These are phyloP conservation scores for Hysterangium stoloniferum DNA, from an alignment of 768 basidiomycete species.

Conservation along the genomic window DNA sequence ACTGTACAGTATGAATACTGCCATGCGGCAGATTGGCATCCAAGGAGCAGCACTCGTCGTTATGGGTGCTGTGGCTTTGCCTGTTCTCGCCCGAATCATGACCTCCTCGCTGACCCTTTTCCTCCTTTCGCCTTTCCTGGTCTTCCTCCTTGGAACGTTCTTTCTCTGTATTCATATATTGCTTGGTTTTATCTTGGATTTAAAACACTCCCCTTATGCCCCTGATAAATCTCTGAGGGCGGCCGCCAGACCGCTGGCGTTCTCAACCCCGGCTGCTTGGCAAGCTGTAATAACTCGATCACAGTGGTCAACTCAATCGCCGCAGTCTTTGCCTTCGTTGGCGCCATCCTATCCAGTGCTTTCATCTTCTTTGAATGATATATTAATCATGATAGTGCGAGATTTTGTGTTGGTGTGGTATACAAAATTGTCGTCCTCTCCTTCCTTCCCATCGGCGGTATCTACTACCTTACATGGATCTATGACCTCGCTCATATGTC, in stretches of 20 bases:
- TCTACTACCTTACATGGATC: conserved; percentile 65
- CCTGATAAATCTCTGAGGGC: conserved; percentile 16
- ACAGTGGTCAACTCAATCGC: conserved; percentile 76
- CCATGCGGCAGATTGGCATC: neutral
- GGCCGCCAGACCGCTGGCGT: conserved; percentile 68
- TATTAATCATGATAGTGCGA: conserved; percentile 71
- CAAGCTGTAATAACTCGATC: conserved; percentile 82
- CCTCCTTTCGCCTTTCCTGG: conserved; percentile 16
- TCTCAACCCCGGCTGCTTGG: conserved; percentile 94
- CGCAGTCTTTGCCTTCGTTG: conserved; percentile 60
- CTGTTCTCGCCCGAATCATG: conserved; percentile 18
- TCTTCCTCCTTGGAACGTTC: conserved; percentile 11
- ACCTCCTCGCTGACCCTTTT: conserved; percentile 20
- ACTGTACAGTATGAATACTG: neutral
- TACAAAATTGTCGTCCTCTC: conserved; percentile 72
- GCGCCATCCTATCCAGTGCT: conserved; percentile 56
- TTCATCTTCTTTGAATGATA: conserved; percentile 67
- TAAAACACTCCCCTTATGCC: conserved; percentile 7
- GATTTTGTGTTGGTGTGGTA: conserved; percentile 94
- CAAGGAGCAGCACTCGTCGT: neutral
- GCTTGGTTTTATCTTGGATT: conserved; percentile 17
- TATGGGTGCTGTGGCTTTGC: conserved; percentile 14
- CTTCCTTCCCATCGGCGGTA: conserved; percentile 82
- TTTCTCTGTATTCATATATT: conserved; percentile 17
- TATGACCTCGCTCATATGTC: conserved; percentile 47